These are phyloP conservation scores for Rhodotorula mucilaginosa DNA, from an alignment of 1,284 basidiomycete species.

Conservation along the genomic window DNA sequence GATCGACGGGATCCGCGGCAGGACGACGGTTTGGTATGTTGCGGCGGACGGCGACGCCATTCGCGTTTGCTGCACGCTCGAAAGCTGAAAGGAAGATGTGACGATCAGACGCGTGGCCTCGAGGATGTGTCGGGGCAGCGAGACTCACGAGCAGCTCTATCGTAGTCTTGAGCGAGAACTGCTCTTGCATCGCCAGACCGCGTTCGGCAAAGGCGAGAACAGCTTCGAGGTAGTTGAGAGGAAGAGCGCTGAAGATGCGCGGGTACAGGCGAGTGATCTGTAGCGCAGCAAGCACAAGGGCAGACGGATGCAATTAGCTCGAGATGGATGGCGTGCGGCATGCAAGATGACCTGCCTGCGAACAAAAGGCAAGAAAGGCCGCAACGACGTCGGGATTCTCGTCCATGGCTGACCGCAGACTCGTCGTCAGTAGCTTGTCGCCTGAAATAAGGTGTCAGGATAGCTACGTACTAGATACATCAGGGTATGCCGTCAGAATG, in stretches of 20 bases:
- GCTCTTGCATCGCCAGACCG: conserved; percentile 42
- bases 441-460: neutral
- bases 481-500: conserved; percentile 18
- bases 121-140: fast-evolving
- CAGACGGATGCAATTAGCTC: neutral
- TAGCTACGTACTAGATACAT: conserved; percentile 9
- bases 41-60: conserved; percentile 31
- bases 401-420: conserved; percentile 34
- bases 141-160: conserved; percentile 40
- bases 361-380: conserved; percentile 39
- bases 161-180: conserved; percentile 41
- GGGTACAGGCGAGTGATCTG: conserved; percentile 35
- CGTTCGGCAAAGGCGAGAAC: conserved; percentile 36
- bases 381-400: conserved; percentile 45
- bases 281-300: neutral
- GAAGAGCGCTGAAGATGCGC: conserved; percentile 29
- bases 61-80: conserved; percentile 39
- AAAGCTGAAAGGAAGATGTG: conserved; percentile 16
- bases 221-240: conserved; percentile 32
- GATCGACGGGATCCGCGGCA: conserved; percentile 21
- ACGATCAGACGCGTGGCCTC: too few relatives aligned
- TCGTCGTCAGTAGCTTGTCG: neutral
- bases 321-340: conserved; percentile 1
- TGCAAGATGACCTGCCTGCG: conserved; percentile 16
- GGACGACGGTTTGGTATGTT: conserved; percentile 23